Conservation (phyloP, 441 rosid species). For the Capsella rubella region DNA sequence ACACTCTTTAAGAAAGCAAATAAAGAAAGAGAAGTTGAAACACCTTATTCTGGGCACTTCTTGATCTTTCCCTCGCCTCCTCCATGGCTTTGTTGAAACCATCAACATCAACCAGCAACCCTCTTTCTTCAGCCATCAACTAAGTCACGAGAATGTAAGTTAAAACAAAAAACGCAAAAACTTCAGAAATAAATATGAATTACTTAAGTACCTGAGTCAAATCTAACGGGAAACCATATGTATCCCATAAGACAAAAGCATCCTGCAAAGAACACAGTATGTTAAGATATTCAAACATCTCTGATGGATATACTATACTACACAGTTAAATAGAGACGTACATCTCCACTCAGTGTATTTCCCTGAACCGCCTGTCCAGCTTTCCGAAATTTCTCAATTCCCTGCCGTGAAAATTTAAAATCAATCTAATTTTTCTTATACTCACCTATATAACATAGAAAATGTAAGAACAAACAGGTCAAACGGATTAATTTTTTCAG, state of each 20-base stretch:
- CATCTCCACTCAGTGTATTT: slow-evolving; percentile 82
- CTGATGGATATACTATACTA: neutral
- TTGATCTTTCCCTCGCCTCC: slow-evolving; percentile 96
- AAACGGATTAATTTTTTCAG: slow-evolving; percentile 24
- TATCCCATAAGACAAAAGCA: slow-evolving; percentile 97
- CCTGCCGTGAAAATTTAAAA: slow-evolving; percentile 55
- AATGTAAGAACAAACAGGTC: slow-evolving; percentile 11
- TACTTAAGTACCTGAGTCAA: slow-evolving; percentile 79
- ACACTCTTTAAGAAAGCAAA: neutral
- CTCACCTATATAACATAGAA: slow-evolving; percentile 18
- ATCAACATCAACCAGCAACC: slow-evolving; percentile 78
- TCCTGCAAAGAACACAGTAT: slow-evolving; percentile 62
- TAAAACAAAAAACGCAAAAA: slow-evolving; percentile 28
- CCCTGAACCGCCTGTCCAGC: slow-evolving; percentile 87
- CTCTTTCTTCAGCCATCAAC: slow-evolving; percentile 98
- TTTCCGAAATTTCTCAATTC: slow-evolving; percentile 95
- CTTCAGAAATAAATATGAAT: slow-evolving; percentile 9
- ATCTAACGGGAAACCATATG: slow-evolving; percentile 96
- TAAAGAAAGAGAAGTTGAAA: slow-evolving; percentile 10
- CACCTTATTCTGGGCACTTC: slow-evolving; percentile 93
- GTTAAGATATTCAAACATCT: slow-evolving; percentile 17
- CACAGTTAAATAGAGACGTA: slow-evolving; percentile 31
- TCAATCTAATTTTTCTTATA: slow-evolving; percentile 31
- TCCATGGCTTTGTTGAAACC: slow-evolving; percentile 89
- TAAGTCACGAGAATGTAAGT: slow-evolving; percentile 1